Base-by-base conservation (phyloP, 768 basidiomycete genomes). In the Daedaleopsis nitida region DNA sequence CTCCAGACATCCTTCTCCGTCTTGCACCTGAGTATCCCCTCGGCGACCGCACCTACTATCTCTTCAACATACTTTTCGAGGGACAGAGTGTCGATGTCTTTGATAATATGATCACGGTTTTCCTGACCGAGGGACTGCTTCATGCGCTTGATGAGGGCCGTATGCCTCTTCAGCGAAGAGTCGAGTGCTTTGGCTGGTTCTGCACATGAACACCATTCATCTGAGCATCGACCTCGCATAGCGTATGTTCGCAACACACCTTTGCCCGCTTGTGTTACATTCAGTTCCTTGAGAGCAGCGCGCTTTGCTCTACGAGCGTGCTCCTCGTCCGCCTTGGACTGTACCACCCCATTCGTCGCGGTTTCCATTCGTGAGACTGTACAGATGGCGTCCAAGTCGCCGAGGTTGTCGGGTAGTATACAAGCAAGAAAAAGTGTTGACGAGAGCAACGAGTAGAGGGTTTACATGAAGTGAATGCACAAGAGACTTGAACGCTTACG, bases 31-130 rank as follows among this genome's bases (percentile, higher is more conserved):
- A 75, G 75, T 43, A 95, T 79, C 5, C 97, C 97, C 70, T 99
- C 97, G 2, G 92, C 77, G 1, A 89, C 81, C 8, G 95, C 96
- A 12, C 86, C 86, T 1, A 90, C 92, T 63, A 98, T 89, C 76
- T 99, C 97, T 70, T 97, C 96, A 51, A 96, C 81, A 72, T 99
- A 98, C 75, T 97, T 98, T 77, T 94, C 94, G 58, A 99, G 80
- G 2, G 93, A 88, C 57, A 99, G 81, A 0, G 89, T 82, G 63
- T 95, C 89, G 65, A 97, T 87, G 69, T 99, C 97, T 75, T 95
- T 98, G 66, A 97, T 77, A 61, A 96, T 87, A 68, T 92, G 88
- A 67, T 95, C 93, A 50, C 82, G 84, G 71, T 93, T 89, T 67
- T 94, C 92, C 42, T 81, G 71, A 16, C 89, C 91, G 69, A 98